phyloP scores from a whole-genome alignment of 2,329 filamentous ascomycete species.

The Triangularia verruculosa region DNA sequence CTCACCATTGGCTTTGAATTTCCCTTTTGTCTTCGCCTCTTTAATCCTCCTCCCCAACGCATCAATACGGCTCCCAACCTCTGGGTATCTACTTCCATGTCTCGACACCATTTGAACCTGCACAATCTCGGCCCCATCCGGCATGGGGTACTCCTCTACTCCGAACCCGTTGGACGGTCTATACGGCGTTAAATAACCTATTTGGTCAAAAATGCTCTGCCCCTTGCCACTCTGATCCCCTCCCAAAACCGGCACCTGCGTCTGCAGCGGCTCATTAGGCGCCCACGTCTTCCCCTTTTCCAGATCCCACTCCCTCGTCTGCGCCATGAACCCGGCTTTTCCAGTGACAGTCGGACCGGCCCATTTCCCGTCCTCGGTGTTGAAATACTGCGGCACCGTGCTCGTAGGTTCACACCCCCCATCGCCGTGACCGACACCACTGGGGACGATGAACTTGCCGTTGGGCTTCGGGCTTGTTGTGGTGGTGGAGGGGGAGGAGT shows the following conservation, averaged over 20 bases:
- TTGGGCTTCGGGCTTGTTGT: neutral
- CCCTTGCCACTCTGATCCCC: constrained; percentile 52
- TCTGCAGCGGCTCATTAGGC: constrained; percentile 69
- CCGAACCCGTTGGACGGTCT: constrained; percentile 71
- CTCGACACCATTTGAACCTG: constrained; percentile 72
- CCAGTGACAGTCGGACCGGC: constrained; percentile 70
- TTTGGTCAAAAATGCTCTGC: constrained; percentile 66
- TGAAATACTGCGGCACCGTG: constrained; percentile 60
- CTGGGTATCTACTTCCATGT: constrained; percentile 72
- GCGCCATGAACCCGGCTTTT: constrained; percentile 64
- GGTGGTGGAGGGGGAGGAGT: neutral
- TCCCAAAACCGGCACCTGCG: constrained; percentile 59
- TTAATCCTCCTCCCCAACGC: constrained; percentile 56
- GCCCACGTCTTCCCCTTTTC: constrained; percentile 49
- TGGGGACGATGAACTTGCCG: neutral
- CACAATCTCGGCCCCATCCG: constrained; percentile 62
- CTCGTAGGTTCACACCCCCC: constrained; percentile 16
- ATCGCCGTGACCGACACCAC: neutral
- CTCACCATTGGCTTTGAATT: constrained; percentile 54
- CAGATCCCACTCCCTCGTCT: constrained; percentile 61
- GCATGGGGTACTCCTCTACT: constrained; percentile 67
- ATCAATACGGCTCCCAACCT: constrained; percentile 53
- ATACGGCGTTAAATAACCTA: constrained; percentile 69
- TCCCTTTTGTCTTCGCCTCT: constrained; percentile 48
- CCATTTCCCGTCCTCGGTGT: constrained; percentile 58